Base-by-base conservation (phyloP, 2,329 filamentous ascomycete genomes). In the Pseudogymnoascus sp. region DNA sequence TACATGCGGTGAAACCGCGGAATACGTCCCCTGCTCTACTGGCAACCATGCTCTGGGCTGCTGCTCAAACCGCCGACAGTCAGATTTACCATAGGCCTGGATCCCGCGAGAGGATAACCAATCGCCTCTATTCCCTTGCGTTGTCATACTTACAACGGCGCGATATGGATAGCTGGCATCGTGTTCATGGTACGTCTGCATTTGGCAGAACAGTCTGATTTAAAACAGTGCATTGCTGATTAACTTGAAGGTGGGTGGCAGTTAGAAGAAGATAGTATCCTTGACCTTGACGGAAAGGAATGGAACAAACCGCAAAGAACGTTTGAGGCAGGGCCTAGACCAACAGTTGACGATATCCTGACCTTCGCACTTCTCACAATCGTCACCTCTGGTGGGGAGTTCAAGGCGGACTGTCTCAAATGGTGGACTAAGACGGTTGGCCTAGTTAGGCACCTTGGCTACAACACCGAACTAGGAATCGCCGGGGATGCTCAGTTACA, bases 1-100 rank as follows among this genome's bases (percentile, higher is more conserved):
- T 79, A 0, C 74, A 78, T 43, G 70, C 75, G 1, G 71, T 72
- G 0, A 74, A 74, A 16, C 78, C 78, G 1, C 74, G 80, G 24
- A 71, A 69, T 8, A 76, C 75, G 0, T 77, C 78, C 0, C 76
- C 79, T 0, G 78, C 79, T 1, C 70, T 82, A 4, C 69, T 82
- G 5, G 74, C 76, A 0, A 78, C 78, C 1, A 81, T 82, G 63
- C 72, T 82, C 0, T 82, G 79, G 76, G 78, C 76, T 50, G 75
- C 77, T 8, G 76, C 78, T 0, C 78, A 82, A 63, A 81, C 78
- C 10, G 78, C 79, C 1, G 78, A 81, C 19, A 24, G 41, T 43
- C 41, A 43, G 41, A 43, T 43, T 43, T 43, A 43, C 41, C 41
- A 43, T 43, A 43, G 24, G 19, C 41, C 41, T 22, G 41, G 19